Percentiles rank a stretch among this genome's conserved stretches.
Conservation (phyloP, 768 basidiomycete genomes). For the Suillus alpinus region DNA sequence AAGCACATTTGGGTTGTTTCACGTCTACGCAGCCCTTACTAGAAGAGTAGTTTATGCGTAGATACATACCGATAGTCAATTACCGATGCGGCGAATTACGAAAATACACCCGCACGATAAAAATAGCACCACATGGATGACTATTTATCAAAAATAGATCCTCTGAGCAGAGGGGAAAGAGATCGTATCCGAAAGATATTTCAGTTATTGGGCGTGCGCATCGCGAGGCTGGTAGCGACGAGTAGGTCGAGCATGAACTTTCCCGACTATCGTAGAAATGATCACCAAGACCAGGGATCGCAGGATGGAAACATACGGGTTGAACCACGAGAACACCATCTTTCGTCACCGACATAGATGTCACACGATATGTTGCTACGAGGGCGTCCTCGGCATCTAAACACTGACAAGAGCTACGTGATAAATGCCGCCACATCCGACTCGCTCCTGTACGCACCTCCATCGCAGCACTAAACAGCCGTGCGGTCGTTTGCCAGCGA, state of each 20-base stretch:
- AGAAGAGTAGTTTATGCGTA: neutral
- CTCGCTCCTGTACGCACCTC: constrained; percentile 12
- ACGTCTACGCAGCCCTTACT: no score
- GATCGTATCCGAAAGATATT: neutral
- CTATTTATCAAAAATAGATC: neutral
- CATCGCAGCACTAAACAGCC: constrained; percentile 21
- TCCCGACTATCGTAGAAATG: constrained; percentile 14
- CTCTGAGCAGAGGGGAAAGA: neutral
- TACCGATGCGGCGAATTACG: neutral
- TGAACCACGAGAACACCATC: constrained; percentile 26
- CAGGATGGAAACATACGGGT: constrained; percentile 17
- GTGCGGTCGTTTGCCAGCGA: constrained; percentile 15
- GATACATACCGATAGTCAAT: neutral
- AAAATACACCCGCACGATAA: neutral
- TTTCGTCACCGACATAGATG: constrained; percentile 21
- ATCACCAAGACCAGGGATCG: neutral
- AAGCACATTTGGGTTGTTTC: no score
- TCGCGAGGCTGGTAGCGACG: constrained; percentile 26
- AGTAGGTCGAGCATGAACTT: constrained; percentile 26
- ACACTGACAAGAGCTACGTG: constrained; percentile 12
- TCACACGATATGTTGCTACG: constrained; percentile 27
- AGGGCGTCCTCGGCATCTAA: constrained; percentile 15
- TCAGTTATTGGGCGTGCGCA: constrained; percentile 20
- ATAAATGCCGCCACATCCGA: neutral
- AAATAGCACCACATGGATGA: neutral